Percentiles rank a stretch among this genome's conserved stretches.
Evolutionary conservation across 108 stramenopile genomes (phyloP).

Genomic region (Cyclotella atomus): DNA sequence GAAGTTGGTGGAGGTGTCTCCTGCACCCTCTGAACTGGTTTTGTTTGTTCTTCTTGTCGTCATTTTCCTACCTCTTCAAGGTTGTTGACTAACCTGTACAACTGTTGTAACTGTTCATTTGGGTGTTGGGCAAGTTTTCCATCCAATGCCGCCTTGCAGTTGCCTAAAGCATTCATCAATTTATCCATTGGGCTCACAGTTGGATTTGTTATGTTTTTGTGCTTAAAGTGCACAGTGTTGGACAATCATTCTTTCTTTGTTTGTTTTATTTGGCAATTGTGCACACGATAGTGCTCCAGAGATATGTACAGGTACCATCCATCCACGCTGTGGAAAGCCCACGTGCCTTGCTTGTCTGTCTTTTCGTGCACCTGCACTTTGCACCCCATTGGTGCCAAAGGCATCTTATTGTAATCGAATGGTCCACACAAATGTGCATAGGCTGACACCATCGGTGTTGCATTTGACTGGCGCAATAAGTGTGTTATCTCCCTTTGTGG

Average conservation of each 20-base stretch:
- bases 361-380: neutral
- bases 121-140: neutral
- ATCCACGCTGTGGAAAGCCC: neutral
- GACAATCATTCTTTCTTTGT: neutral
- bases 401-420: neutral
- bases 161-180: neutral
- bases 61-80: too few relatives aligned
- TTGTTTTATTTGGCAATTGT: neutral
- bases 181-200: neutral
- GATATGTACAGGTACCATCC: neutral
- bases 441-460: slow-evolving; percentile 49
- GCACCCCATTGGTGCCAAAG: neutral
- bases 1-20: too few relatives aligned
- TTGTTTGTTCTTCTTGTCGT: too few relatives aligned
- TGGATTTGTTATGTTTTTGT: neutral
- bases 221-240: neutral
- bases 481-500: slow-evolving; percentile 19
- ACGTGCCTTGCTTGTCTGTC: neutral
- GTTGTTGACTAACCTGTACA: too few relatives aligned
- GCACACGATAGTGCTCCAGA: neutral
- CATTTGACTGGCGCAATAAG: slow-evolving; percentile 39
- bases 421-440: neutral
- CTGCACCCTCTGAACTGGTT: too few relatives aligned
- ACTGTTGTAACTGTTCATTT: neutral
- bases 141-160: neutral